Evolutionary conservation across 2,329 filamentous ascomycete species (phyloP).

Genomic region (Alternaria alternata): DNA sequence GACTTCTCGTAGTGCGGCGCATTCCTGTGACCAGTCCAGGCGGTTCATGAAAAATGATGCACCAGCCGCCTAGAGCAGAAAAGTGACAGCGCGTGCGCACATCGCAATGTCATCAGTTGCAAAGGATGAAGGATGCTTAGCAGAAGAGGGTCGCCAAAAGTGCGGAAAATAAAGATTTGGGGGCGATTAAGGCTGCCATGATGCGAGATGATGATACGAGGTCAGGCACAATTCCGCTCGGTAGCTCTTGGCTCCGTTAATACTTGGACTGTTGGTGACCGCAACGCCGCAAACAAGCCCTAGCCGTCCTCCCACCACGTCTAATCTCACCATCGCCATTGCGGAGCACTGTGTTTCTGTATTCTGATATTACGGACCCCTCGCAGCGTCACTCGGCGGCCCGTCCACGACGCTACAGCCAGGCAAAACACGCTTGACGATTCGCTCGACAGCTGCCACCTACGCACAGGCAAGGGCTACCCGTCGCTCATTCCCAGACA

Average conservation of each 20-base stretch:
- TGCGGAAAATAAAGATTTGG: not conserved
- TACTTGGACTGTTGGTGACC: slow-evolving; percentile 1
- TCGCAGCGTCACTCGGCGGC: slow-evolving; percentile 17
- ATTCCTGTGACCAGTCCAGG: not conserved
- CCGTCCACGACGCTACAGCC: slow-evolving; percentile 23
- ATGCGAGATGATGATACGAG: slow-evolving; percentile 1
- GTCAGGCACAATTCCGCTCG: slow-evolving; percentile 5
- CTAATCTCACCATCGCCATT: slow-evolving; percentile 3
- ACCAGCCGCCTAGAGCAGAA: not conserved
- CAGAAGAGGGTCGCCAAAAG: not conserved
- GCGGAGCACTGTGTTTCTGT: not conserved
- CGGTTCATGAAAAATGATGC: not conserved
- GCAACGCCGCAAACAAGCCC: slow-evolving; percentile 4
- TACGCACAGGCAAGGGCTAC: slow-evolving; percentile 20
- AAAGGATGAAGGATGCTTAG: not conserved
- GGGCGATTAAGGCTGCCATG: not conserved
- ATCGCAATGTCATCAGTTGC: not conserved
- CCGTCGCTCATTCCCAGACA: slow-evolving; percentile 15
- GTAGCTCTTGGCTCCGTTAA: slow-evolving; percentile 8
- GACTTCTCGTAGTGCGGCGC: not conserved
- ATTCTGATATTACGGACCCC: not conserved
- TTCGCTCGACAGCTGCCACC: slow-evolving; percentile 23
- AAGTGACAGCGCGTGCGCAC: not conserved
- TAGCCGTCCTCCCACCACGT: slow-evolving; percentile 6
- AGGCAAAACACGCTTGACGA: slow-evolving; percentile 21